Percentiles rank a stretch among this genome's conserved stretches.
These are phyloP conservation scores for Starmerella cellae DNA, from an alignment of 805 yeast genomes.

Conservation along the genomic window DNA sequence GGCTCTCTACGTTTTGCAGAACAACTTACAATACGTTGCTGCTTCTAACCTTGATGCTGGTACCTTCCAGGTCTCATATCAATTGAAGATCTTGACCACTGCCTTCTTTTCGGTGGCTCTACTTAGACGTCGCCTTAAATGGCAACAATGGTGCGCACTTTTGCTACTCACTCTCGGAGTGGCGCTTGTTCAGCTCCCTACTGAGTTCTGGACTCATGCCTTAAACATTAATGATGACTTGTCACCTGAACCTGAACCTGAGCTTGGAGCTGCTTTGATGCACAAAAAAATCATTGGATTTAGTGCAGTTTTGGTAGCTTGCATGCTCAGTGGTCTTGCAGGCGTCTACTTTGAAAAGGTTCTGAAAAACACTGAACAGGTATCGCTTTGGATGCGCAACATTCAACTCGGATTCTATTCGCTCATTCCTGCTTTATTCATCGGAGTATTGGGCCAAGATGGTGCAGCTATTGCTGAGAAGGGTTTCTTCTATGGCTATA, in stretches of 20 bases:
- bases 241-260: conserved; percentile 15
- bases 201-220: conserved; percentile 13
- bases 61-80: conserved; percentile 34
- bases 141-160: conserved; percentile 29
- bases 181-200: conserved; percentile 32
- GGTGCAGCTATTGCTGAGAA: conserved; percentile 26
- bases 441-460: conserved; percentile 29
- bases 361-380: conserved; percentile 28
- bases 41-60: conserved; percentile 34
- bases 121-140: conserved; percentile 26
- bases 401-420: conserved; percentile 32
- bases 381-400: conserved; percentile 32
- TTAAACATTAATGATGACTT: conserved; percentile 12
- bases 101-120: conserved; percentile 32
- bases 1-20: conserved; percentile 31
- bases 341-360: conserved; percentile 35
- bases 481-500: conserved; percentile 33
- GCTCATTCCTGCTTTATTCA: conserved; percentile 29
- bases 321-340: conserved; percentile 31
- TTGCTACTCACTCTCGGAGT: conserved; percentile 30
- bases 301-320: conserved; percentile 29
- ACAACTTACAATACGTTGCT: conserved; percentile 32
- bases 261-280: neutral
- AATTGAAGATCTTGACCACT: conserved; percentile 33
- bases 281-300: conserved; percentile 23